A percentile compares a stretch with the other conserved stretches of the same genome.
phyloP scores from a whole-genome alignment of 805 yeast genomes.

The Lachancea sp. region DNA sequence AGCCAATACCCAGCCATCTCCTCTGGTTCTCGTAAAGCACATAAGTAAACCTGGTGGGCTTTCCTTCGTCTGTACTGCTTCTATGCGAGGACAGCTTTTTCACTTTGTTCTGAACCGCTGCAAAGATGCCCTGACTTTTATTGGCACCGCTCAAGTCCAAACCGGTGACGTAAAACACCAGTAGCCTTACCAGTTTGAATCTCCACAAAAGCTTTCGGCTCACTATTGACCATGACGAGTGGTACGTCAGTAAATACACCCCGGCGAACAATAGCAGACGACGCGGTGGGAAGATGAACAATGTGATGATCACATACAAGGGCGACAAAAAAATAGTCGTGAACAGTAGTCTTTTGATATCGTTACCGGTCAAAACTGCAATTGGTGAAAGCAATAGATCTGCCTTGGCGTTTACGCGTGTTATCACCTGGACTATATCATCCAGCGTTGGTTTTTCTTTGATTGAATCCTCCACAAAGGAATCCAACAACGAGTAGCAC shows the following conservation, averaged over 20 bases:
- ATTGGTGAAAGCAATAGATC: conserved; percentile 79
- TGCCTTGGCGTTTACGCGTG: conserved; percentile 66
- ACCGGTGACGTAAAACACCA: conserved; percentile 81
- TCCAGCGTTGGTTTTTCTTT: conserved; percentile 74
- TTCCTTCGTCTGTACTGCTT: conserved; percentile 32
- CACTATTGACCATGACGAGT: conserved; percentile 78
- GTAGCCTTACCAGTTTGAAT: conserved; percentile 57
- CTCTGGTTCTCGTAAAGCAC: conserved; percentile 93
- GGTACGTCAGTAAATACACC: conserved; percentile 64
- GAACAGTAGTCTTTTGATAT: conserved; percentile 69
- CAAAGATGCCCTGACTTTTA: conserved; percentile 36
- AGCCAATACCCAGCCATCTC: conserved; percentile 95
- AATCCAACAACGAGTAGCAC: conserved; percentile 52
- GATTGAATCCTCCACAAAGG: conserved; percentile 51
- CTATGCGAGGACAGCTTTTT: conserved; percentile 29
- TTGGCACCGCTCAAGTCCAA: conserved; percentile 59
- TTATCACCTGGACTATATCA: conserved; percentile 71
- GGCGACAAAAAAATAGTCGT: conserved; percentile 87
- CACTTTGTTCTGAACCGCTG: conserved; percentile 38
- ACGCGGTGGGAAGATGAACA: conserved; percentile 66
- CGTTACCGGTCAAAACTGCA: conserved; percentile 70
- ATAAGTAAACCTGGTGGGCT: conserved; percentile 76
- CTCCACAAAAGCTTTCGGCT: conserved; percentile 84
- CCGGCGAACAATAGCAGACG: conserved; percentile 55
- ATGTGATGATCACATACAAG: conserved; percentile 62